A percentile compares a stretch with the other conserved stretches of the same genome.
These are phyloP conservation scores for Aspergillus versicolor DNA, from an alignment of 2,329 filamentous ascomycete genomes.

Conservation along the genomic window DNA sequence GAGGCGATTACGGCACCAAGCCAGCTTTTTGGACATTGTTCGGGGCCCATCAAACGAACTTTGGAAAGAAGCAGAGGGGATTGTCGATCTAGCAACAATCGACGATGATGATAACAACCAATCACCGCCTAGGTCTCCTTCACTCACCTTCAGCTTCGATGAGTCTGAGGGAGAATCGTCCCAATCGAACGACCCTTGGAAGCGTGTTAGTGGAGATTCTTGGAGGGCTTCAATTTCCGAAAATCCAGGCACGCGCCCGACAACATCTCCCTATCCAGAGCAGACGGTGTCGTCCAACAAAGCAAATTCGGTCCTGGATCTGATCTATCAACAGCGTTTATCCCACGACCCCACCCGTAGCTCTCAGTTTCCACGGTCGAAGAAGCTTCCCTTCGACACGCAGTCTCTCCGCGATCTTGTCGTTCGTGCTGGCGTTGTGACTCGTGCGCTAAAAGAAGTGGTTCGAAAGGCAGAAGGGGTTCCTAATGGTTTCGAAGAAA, in stretches of 20 bases:
- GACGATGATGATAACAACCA: conserved; percentile 58
- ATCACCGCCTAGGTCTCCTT: conserved; percentile 54
- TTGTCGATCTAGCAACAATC: conserved; percentile 65
- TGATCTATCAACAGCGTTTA: conserved; percentile 53
- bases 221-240: conserved; percentile 30
- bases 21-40: conserved; percentile 53
- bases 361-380: conserved; percentile 28
- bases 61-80: conserved; percentile 66
- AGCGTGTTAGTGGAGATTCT: conserved; percentile 31
- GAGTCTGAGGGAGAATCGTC: conserved; percentile 56
- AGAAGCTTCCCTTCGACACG: conserved; percentile 66
- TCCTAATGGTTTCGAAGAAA: conserved; percentile 27
- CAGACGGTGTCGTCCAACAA: conserved; percentile 57
- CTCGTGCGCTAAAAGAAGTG: conserved; percentile 50
- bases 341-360: conserved; percentile 28
- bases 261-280: conserved; percentile 42
- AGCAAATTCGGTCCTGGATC: conserved; percentile 62
- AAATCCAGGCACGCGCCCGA: conserved; percentile 27
- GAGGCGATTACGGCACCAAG: conserved; percentile 60
- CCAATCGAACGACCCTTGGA: conserved; percentile 29
- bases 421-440: conserved; percentile 49
- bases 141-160: conserved; percentile 59
- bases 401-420: conserved; percentile 64
- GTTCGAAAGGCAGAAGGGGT: conserved; percentile 52
- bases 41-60: conserved; percentile 53